Evolutionary conservation across 1,284 basidiomycete genomes (phyloP).

Genomic region (Trametes polyzona): DNA sequence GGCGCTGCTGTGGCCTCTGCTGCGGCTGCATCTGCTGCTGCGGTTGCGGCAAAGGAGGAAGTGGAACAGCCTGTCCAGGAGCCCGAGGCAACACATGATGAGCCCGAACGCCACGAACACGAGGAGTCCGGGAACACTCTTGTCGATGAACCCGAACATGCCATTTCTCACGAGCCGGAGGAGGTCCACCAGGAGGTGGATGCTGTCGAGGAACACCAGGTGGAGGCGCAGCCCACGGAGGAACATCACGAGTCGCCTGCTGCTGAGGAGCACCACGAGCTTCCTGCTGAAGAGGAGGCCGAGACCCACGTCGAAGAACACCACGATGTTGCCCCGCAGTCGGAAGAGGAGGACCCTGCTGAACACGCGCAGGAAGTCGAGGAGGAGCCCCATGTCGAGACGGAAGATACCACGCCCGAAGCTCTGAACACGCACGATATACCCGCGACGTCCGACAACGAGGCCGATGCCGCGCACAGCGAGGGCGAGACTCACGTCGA

Average conservation of each 20-base stretch:
- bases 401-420: conserved; percentile 8
- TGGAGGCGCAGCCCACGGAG: conserved; percentile 13
- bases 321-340: neutral
- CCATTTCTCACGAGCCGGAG: conserved; percentile 22
- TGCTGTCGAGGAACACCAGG: neutral
- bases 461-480: conserved; percentile 27
- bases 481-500: conserved; percentile 24
- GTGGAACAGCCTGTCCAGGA: conserved; percentile 24
- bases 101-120: conserved; percentile 22
- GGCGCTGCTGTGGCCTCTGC: conserved; percentile 21
- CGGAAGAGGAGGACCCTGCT: conserved; percentile 13
- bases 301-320: conserved; percentile 5
- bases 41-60: conserved; percentile 23
- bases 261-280: conserved; percentile 9
- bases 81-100: conserved; percentile 16
- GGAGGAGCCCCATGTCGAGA: conserved; percentile 9
- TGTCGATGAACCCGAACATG: conserved; percentile 21
- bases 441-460: conserved; percentile 22
- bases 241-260: neutral
- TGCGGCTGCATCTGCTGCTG: conserved; percentile 22
- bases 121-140: conserved; percentile 22
- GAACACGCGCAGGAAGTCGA: neutral
- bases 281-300: neutral
- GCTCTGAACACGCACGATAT: conserved; percentile 2
- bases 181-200: conserved; percentile 21